Base-by-base conservation (phyloP, 2,329 filamentous ascomycete species). In the Alternaria rosae region DNA sequence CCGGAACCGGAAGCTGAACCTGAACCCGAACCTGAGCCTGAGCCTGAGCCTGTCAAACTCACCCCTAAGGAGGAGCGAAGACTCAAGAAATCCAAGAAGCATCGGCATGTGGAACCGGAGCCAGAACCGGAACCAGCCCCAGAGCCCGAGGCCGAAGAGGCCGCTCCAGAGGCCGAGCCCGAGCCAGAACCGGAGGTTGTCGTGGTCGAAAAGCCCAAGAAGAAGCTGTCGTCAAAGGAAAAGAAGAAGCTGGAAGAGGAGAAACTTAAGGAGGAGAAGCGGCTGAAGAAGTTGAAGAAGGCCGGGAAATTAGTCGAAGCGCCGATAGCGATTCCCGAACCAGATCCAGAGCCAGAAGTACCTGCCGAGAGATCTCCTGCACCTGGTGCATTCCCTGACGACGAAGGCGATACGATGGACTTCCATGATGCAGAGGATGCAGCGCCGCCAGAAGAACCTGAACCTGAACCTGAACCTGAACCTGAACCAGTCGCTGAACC, bases 361-460 rank as follows among this genome's bases (percentile, higher is more conserved):
- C 66, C 70, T 43, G 70, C 74, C 23, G 69, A 77, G 20, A 58
- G 75, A 17, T 77, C 79, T 25, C 82, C 82, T 23, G 75, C 83
- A 11, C 81, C 82, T 35, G 82, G 82, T 50, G 82, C 81, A 10
- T 84, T 84, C 51, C 82, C 82, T 3, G 73, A 72, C 58, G 82
- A 83, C 68, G 81, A 83, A 35, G 75, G 71, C 66, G 75, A 78
- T 54, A 61, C 78, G 57, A 76, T 78, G 30, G 73, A 77, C 54
- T 57, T 78, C 23, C 64, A 52, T 21, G 58, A 68, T 25, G 56
- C 53, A 15, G 28, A 15, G 20, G 28, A 35, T 21, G 60, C 61
- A 23, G n/a, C 38, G 20, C 60, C 63, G 32, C 52, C 56, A 17
- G 48, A 6, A 30, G 54, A 71, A 10, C 73, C 77, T 3, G 70